A percentile compares a stretch with the other conserved stretches of the same genome.
Conservation (phyloP, 73 alveolate species). For the Paramecium tetraurelia region DNA sequence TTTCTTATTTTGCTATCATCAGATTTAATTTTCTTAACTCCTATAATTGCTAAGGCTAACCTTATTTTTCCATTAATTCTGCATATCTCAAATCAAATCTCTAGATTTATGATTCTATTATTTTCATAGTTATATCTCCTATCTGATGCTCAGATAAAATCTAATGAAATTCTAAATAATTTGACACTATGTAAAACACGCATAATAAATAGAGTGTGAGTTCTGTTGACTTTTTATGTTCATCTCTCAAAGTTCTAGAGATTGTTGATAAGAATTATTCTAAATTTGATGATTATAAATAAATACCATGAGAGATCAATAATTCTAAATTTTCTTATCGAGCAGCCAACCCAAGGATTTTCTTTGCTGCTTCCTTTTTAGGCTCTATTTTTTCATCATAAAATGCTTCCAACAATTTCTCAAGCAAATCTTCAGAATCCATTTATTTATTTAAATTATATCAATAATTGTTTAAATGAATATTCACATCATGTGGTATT, state of each 20-base stretch:
- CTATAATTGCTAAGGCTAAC: constrained; percentile 61
- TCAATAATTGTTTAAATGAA: background rate
- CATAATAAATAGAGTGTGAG: constrained; percentile 88
- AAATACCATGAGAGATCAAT: constrained; percentile 8
- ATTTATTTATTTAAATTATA: background rate
- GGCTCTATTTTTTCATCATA: constrained; percentile 41
- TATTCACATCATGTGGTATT: background rate
- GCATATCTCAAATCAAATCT: constrained; percentile 86
- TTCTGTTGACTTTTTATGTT: constrained; percentile 86
- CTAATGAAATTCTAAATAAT: constrained; percentile 89
- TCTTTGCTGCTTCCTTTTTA: background rate
- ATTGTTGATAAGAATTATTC: constrained; percentile 34
- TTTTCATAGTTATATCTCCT: constrained; percentile 93
- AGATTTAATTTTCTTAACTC: constrained; percentile 75
- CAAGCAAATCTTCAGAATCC: constrained; percentile 38
- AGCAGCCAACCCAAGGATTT: background rate
- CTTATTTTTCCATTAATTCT: constrained; percentile 65
- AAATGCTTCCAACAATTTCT: background rate
- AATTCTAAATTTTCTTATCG: constrained; percentile 17
- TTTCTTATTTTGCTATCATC: constrained; percentile 93
- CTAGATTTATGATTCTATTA: constrained; percentile 89
- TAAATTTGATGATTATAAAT: background rate
- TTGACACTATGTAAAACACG: constrained; percentile 91
- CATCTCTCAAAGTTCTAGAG: constrained; percentile 88
- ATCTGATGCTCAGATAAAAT: constrained; percentile 81